A percentile compares a stretch with the other conserved stretches of the same genome.
These are phyloP conservation scores for Nigrospora osmanthi DNA, from an alignment of 2,329 filamentous ascomycete species.

Conservation along the genomic window DNA sequence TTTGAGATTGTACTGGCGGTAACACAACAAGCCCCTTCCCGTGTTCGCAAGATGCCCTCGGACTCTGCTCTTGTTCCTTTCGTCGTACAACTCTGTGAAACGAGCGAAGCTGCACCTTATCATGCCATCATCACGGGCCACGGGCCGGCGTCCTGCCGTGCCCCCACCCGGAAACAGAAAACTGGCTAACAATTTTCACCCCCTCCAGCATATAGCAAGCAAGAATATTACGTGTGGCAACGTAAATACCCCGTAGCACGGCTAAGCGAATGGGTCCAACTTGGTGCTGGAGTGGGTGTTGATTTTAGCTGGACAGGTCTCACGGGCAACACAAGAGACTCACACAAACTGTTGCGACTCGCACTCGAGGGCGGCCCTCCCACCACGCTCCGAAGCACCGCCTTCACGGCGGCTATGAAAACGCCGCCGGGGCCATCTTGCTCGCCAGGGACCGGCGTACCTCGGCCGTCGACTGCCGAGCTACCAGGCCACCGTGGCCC, in stretches of 20 bases:
- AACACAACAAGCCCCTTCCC: too few relatives aligned
- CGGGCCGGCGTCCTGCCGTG: neutral
- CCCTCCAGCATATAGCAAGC: slow-evolving; percentile 25
- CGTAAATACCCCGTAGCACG: slow-evolving; percentile 16
- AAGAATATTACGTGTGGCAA: slow-evolving; percentile 24
- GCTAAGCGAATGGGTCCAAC: slow-evolving; percentile 12
- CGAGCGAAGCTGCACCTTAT: too few relatives aligned
- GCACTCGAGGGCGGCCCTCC: slow-evolving; percentile 20
- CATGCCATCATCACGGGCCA: too few relatives aligned
- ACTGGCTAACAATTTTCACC: neutral
- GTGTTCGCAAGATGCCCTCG: too few relatives aligned
- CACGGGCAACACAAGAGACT: slow-evolving; percentile 35
- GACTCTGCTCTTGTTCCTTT: too few relatives aligned
- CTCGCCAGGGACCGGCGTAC: neutral
- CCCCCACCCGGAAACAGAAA: too few relatives aligned
- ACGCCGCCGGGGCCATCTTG: too few relatives aligned
- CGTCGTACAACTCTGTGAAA: too few relatives aligned
- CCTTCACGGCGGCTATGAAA: neutral
- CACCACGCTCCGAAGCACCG: slow-evolving; percentile 16
- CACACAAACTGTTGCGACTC: slow-evolving; percentile 39
- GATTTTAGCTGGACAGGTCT: slow-evolving; percentile 30
- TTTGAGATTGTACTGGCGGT: too few relatives aligned
- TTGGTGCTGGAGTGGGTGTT: slow-evolving; percentile 28
- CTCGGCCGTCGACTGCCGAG: neutral
- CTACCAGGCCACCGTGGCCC: slow-evolving; percentile 13